phyloP scores from a whole-genome alignment of 768 basidiomycete genomes.

The Lactarius evosmus region DNA sequence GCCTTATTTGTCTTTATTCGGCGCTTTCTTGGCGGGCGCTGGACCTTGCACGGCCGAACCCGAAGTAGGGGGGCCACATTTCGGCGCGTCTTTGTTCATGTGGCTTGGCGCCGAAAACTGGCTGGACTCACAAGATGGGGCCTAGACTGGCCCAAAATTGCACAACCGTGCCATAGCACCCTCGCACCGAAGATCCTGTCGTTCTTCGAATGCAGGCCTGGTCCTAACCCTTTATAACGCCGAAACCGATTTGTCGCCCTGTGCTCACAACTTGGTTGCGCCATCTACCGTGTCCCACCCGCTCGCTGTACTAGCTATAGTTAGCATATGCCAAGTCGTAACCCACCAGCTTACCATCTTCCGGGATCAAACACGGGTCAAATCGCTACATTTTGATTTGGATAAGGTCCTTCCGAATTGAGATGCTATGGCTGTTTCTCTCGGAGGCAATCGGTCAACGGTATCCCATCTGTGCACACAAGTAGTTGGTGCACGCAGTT shows the following conservation, averaged over 20 bases:
- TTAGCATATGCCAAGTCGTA: neutral
- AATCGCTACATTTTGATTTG: neutral
- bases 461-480: no score
- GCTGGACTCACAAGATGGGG: neutral
- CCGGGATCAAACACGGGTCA: neutral
- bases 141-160: neutral
- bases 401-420: neutral
- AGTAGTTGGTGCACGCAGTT: no score
- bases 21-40: conserved; percentile 1
- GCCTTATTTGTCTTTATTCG: neutral
- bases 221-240: neutral
- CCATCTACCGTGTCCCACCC: neutral
- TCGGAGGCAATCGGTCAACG: no score
- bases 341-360: neutral
- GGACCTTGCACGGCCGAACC: neutral
- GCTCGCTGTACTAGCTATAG: neutral
- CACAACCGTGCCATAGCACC: no score
- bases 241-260: neutral
- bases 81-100: neutral
- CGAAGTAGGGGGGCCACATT: no score
- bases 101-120: neutral
- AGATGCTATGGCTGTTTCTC: neutral
- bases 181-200: no score
- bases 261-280: neutral
- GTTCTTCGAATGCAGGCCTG: neutral